A percentile compares a stretch with the other conserved stretches of the same genome.
phyloP scores from a whole-genome alignment of 306 rosid genomes.

The Cucumis hystrix region DNA sequence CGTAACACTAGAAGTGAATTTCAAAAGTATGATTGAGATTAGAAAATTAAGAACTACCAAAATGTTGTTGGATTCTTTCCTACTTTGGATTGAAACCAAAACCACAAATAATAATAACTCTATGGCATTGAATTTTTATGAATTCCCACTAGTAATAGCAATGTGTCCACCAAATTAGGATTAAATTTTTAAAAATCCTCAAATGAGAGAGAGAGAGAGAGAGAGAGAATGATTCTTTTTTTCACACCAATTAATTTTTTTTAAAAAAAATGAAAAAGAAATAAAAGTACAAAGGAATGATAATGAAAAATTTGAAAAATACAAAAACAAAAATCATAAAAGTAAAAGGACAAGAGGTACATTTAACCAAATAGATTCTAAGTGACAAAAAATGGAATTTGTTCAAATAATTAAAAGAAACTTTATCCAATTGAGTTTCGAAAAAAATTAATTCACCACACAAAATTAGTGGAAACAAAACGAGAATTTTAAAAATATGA shows the following conservation, averaged over 20 bases:
- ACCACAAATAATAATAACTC: background rate
- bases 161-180: background rate
- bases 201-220: no score
- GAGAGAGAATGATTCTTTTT: background rate
- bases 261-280: no score
- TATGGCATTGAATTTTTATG: background rate
- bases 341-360: background rate
- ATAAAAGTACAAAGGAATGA: background rate
- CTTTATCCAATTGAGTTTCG: background rate
- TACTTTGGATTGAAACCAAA: background rate
- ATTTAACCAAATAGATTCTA: background rate
- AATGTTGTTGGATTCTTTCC: background rate
- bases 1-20: background rate
- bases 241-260: background rate
- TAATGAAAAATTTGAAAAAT: background rate
- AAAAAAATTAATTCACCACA: background rate
- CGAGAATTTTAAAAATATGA: background rate
- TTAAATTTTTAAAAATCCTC: no score
- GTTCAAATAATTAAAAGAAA: background rate
- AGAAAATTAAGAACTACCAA: background rate
- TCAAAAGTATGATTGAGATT: background rate
- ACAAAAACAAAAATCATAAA: background rate
- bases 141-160: background rate
- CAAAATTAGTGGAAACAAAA: background rate
- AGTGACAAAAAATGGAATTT: background rate